Conservation (phyloP, 805 yeast genomes). For the Yarrowia yakushimensis region DNA sequence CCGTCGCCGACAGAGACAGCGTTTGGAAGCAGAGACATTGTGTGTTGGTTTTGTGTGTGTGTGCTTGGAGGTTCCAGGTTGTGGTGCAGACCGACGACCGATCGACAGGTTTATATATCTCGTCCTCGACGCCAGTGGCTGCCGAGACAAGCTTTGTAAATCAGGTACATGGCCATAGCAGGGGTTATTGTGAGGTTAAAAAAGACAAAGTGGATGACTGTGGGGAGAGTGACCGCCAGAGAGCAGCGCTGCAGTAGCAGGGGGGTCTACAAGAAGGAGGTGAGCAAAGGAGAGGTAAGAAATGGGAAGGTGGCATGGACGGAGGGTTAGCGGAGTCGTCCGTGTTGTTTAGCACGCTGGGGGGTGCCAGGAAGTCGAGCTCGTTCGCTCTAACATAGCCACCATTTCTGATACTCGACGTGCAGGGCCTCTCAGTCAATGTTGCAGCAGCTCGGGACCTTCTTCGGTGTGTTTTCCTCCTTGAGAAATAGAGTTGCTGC, state of each 20-base stretch:
- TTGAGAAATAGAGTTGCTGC: not conserved
- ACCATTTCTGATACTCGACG: not conserved
- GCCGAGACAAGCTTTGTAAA: constrained; percentile 16
- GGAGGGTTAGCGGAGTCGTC: too few relatives aligned
- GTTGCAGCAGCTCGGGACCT: not conserved
- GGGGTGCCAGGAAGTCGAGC: too few relatives aligned
- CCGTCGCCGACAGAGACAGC: constrained; percentile 26
- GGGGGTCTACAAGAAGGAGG: too few relatives aligned
- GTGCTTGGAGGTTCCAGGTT: not conserved
- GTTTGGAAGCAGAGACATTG: constrained; percentile 25
- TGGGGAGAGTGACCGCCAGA: not conserved
- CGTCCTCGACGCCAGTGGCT: not conserved
- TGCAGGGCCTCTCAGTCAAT: not conserved
- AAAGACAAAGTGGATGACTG: not conserved
- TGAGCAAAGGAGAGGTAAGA: too few relatives aligned
- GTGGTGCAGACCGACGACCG: not conserved
- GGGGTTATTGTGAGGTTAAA: constrained; percentile 13
- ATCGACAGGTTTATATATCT: constrained; percentile 1
- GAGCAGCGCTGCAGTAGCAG: too few relatives aligned
- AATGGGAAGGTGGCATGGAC: too few relatives aligned
- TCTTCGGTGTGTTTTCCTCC: constrained; percentile 3
- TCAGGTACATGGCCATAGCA: constrained; percentile 15
- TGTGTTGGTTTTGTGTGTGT: constrained; percentile 5
- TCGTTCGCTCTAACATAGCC: not conserved
- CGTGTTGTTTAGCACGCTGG: too few relatives aligned